A percentile compares a stretch with the other conserved stretches of the same genome.
phyloP scores from a whole-genome alignment of 495 filamentous ascomycete genomes.

The Neurospora sublineolata region DNA sequence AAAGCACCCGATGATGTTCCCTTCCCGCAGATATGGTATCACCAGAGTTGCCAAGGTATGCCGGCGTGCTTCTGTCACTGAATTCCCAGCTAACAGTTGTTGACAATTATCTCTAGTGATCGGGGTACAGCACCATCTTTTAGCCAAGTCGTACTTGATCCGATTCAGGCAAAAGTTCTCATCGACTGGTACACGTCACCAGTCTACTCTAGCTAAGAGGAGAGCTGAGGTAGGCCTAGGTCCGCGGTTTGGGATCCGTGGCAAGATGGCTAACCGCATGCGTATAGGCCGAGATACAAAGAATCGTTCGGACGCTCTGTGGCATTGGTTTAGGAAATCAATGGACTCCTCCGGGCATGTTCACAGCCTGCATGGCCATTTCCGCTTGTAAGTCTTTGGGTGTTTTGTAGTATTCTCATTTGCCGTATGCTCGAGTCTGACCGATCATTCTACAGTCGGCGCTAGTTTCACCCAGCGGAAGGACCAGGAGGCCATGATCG shows the following conservation, averaged over 20 bases:
- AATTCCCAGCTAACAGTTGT: background rate
- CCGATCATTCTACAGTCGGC: slow-evolving; percentile 5
- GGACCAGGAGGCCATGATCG: slow-evolving; percentile 34
- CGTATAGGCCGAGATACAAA: slow-evolving; percentile 29
- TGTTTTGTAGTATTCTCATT: slow-evolving; percentile 16
- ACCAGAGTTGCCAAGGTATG: slow-evolving; percentile 37
- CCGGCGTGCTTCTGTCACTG: background rate
- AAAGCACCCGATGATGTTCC: slow-evolving; percentile 12
- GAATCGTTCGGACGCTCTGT: slow-evolving; percentile 34
- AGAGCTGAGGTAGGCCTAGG: slow-evolving; percentile 14
- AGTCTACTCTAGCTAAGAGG: slow-evolving; percentile 26
- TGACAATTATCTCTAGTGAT: slow-evolving; percentile 26
- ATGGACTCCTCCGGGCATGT: slow-evolving; percentile 41
- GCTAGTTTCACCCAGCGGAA: slow-evolving; percentile 2
- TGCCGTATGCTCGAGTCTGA: slow-evolving; percentile 16
- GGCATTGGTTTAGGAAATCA: slow-evolving; percentile 41
- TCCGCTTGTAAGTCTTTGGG: slow-evolving; percentile 32
- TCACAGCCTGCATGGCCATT: slow-evolving; percentile 44
- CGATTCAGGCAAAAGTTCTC: slow-evolving; percentile 2
- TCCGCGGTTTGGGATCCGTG: background rate
- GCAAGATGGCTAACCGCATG: background rate
- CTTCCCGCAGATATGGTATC: slow-evolving; percentile 39
- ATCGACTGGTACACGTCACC: slow-evolving; percentile 23
- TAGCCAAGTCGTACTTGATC: slow-evolving; percentile 37
- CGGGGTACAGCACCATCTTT: slow-evolving; percentile 42